These are phyloP conservation scores for Cucurbita moschata DNA, from an alignment of 306 rosid genomes.

Conservation along the genomic window DNA sequence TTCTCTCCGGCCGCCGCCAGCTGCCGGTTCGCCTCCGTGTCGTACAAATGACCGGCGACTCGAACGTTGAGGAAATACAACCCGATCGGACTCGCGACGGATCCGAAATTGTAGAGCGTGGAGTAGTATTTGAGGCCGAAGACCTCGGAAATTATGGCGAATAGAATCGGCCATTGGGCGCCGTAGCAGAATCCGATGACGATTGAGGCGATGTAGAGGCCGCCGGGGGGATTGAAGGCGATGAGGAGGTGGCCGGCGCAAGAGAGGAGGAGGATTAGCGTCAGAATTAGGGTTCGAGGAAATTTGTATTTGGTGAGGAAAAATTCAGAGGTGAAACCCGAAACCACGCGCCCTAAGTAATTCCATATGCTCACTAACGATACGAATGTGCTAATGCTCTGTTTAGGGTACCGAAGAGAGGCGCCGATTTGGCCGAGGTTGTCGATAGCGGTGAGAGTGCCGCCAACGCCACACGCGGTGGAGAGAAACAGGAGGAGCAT, in stretches of 20 bases:
- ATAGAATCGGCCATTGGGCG: conserved; percentile 12
- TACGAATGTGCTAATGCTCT: conserved; percentile 29
- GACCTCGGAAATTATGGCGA: conserved; percentile 8
- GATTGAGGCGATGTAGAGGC: conserved; percentile 27
- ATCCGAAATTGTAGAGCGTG: conserved; percentile 11
- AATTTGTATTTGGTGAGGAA: conserved; percentile 21
- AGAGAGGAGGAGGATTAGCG: conserved; percentile 27
- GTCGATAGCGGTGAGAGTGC: conserved; percentile 41
- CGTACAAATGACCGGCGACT: conserved; percentile 7
- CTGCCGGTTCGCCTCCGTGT: background rate
- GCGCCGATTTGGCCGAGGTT: conserved; percentile 35
- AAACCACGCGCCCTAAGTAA: conserved; percentile 33
- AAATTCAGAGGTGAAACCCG: conserved; percentile 35
- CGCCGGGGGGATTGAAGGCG: conserved; percentile 26
- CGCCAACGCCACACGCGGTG: conserved; percentile 38
- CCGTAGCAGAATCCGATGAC: conserved; percentile 11
- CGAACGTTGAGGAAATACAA: conserved; percentile 3
- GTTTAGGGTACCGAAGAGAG: conserved; percentile 20
- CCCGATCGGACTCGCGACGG: conserved; percentile 11
- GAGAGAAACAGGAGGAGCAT: conserved; percentile 34
- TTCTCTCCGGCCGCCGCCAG: background rate
- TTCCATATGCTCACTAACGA: conserved; percentile 47
- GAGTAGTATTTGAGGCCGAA: conserved; percentile 16
- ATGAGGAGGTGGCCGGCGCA: conserved; percentile 40
- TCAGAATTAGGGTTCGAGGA: conserved; percentile 38